Evolutionary conservation across 306 rosid species (phyloP).

Genomic region (Mucuna pruriens): DNA sequence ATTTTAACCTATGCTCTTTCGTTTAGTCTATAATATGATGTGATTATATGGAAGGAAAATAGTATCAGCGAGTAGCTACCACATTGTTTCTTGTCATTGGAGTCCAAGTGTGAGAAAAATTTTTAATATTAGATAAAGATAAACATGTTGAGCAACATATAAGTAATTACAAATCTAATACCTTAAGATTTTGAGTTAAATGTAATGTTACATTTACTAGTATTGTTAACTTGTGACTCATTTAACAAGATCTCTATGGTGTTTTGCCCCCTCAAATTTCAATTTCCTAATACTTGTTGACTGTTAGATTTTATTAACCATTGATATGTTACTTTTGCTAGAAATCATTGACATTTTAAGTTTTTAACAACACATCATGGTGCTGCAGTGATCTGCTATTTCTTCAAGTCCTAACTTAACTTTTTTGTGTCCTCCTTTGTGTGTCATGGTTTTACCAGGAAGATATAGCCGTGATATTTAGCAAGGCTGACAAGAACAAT

Average conservation of each 20-base stretch:
- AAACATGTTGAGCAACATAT: background rate
- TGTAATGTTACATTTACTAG: background rate
- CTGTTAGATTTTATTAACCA: background rate
- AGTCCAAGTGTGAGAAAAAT: background rate
- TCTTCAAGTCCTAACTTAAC: background rate
- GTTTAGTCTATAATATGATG: background rate
- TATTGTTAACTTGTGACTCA: background rate
- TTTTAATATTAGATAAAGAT: background rate
- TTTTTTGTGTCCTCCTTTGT: background rate
- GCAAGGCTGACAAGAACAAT: constrained; percentile 75
- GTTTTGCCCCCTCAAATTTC: background rate
- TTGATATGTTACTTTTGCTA: background rate
- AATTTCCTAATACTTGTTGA: background rate
- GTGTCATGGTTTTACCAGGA: constrained; percentile 57
- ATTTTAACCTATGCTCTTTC: background rate
- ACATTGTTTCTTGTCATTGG: no score
- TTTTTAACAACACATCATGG: background rate
- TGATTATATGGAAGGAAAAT: constrained; percentile 1
- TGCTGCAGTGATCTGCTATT: background rate
- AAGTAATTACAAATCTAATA: background rate
- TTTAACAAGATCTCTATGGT: background rate
- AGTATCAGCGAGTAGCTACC: background rate
- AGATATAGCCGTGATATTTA: constrained; percentile 83
- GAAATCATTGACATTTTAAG: constrained; percentile 4
- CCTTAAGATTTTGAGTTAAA: background rate